Conservation (phyloP, 352 stramenopile genomes). For the Phytophthora lateralis region DNA sequence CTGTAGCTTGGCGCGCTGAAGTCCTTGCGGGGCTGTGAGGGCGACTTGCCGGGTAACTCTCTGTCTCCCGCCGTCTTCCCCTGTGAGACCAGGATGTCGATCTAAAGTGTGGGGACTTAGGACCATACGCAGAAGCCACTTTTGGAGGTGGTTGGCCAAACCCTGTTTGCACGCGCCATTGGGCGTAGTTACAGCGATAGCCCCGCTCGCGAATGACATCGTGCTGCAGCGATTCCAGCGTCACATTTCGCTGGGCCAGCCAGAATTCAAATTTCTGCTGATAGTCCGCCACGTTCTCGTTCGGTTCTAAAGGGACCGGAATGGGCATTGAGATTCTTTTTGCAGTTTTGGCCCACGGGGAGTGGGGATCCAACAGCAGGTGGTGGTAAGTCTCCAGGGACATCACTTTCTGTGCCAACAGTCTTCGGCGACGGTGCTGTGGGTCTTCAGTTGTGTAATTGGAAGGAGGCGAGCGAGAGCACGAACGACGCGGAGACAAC, state of each 20-base stretch:
- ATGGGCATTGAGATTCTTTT: conserved; percentile 7
- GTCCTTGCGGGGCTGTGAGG: conserved; percentile 4
- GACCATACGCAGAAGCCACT: not conserved
- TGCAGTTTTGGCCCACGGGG: conserved; percentile 12
- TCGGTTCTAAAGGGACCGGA: conserved; percentile 16
- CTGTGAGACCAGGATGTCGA: conserved; percentile 1
- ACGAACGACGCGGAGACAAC: conserved; percentile 10
- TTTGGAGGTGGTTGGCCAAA: not conserved
- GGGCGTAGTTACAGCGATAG: conserved; percentile 25
- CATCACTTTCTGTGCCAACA: conserved; percentile 29
- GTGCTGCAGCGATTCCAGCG: conserved; percentile 13
- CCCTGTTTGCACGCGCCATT: conserved; percentile 22
- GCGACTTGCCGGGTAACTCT: conserved; percentile 1
- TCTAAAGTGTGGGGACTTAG: not conserved
- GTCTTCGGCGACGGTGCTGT: conserved; percentile 9
- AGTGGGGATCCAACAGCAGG: conserved; percentile 10
- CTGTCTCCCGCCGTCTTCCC: not conserved
- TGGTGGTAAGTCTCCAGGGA: conserved; percentile 16
- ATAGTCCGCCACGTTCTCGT: conserved; percentile 22
- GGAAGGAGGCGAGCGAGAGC: conserved; percentile 18
- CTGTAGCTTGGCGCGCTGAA: not conserved
- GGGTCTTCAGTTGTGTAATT: conserved; percentile 12
- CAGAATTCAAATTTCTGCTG: conserved; percentile 39
- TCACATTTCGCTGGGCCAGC: conserved; percentile 25
- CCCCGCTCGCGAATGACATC: conserved; percentile 15